These are phyloP conservation scores for Ascoidea tarda DNA, from an alignment of 805 yeast species.

Conservation along the genomic window DNA sequence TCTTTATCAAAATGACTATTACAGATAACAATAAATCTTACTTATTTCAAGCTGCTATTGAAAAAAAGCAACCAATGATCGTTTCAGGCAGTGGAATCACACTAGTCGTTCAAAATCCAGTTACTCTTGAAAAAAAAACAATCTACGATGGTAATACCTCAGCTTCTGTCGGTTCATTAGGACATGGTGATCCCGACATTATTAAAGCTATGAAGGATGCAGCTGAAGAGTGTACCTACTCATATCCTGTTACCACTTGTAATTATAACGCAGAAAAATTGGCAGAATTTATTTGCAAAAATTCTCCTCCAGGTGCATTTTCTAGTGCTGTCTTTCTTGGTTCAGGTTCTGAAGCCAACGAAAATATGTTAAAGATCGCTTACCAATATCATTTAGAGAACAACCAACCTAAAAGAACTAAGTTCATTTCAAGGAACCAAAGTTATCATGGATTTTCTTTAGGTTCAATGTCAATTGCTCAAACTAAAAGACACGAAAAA, in stretches of 20 bases:
- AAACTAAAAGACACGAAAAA: slow-evolving; percentile 20
- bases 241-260: slow-evolving; percentile 19
- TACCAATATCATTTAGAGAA: slow-evolving; percentile 29
- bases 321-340: slow-evolving; percentile 32
- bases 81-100: slow-evolving; percentile 23
- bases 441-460: slow-evolving; percentile 36
- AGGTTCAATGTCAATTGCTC: slow-evolving; percentile 29
- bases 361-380: slow-evolving; percentile 46
- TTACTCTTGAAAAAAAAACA: slow-evolving; percentile 18
- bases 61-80: slow-evolving; percentile 18
- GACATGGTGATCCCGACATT: slow-evolving; percentile 29
- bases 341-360: slow-evolving; percentile 56
- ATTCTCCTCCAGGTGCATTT: slow-evolving; percentile 30
- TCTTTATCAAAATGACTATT: no score
- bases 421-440: slow-evolving; percentile 29
- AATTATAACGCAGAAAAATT: slow-evolving; percentile 26
- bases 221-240: slow-evolving; percentile 22
- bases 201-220: slow-evolving; percentile 24
- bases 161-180: slow-evolving; percentile 37
- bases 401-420: slow-evolving; percentile 27
- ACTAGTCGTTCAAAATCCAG: slow-evolving; percentile 23
- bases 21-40: slow-evolving; percentile 8
- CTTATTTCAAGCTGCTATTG: slow-evolving; percentile 20
- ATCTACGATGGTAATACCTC: slow-evolving; percentile 32
- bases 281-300: slow-evolving; percentile 26